Percentiles rank a stretch among this genome's conserved stretches.
Evolutionary conservation across 169 alveolate genomes (phyloP).

Genomic region (Plasmodium relictum): DNA sequence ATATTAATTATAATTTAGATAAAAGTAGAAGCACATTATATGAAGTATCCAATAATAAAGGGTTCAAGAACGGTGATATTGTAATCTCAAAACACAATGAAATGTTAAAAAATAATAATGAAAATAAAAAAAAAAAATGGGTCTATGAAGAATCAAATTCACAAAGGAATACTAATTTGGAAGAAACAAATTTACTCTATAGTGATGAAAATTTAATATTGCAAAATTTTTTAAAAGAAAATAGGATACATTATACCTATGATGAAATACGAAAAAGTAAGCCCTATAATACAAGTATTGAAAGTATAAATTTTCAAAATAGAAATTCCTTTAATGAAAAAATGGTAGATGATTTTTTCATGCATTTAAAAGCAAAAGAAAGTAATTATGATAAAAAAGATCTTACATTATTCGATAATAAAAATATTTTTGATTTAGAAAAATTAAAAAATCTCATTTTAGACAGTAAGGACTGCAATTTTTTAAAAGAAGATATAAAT

Average conservation of each 20-base stretch:
- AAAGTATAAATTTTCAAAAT: background rate
- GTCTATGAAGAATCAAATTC: too few relatives aligned
- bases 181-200: background rate
- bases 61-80: background rate
- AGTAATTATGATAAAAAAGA: background rate
- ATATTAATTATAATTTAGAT: conserved; percentile 7
- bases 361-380: conserved; percentile 5
- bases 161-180: background rate
- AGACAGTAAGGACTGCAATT: conserved; percentile 28
- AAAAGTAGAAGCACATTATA: background rate
- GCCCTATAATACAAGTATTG: background rate
- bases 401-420: background rate
- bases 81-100: background rate
- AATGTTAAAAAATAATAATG: background rate
- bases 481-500: conserved; percentile 17
- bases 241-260: conserved; percentile 56
- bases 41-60: background rate
- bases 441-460: conserved; percentile 16
- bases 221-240: conserved; percentile 49
- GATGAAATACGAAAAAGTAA: conserved; percentile 50
- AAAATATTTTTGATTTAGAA: background rate
- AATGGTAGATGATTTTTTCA: conserved; percentile 57
- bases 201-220: conserved; percentile 22
- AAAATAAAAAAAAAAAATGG: background rate
- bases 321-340: conserved; percentile 4